Evolutionary conservation across 768 basidiomycete species (phyloP).

Genomic region (Sutorius australiensis): DNA sequence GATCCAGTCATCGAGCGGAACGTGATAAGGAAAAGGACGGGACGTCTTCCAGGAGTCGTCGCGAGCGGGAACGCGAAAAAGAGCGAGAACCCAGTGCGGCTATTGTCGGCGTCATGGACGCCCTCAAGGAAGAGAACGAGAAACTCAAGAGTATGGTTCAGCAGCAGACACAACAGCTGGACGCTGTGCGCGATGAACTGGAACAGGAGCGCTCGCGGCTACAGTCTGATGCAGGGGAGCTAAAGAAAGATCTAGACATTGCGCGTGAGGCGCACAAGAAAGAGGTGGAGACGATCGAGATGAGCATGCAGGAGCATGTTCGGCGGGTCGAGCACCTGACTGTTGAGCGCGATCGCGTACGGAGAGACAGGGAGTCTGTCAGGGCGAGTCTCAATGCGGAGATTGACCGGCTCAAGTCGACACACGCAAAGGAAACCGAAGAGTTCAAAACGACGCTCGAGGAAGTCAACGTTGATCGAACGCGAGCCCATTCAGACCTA

Average conservation of each 20-base stretch:
- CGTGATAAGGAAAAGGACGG: slow-evolving; percentile 17
- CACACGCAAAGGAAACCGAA: slow-evolving; percentile 14
- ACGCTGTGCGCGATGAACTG: slow-evolving; percentile 6
- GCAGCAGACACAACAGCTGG: slow-evolving; percentile 17
- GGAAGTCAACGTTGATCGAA: slow-evolving; percentile 21
- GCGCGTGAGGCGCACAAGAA: slow-evolving; percentile 5
- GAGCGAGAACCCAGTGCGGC: slow-evolving; percentile 4
- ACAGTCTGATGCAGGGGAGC: slow-evolving; percentile 8
- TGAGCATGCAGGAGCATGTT: slow-evolving; percentile 16
- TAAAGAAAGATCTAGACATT: slow-evolving; percentile 12
- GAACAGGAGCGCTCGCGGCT: slow-evolving; percentile 10
- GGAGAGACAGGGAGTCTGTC: slow-evolving; percentile 23
- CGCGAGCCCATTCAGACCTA: slow-evolving; percentile 21
- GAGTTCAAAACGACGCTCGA: slow-evolving; percentile 21
- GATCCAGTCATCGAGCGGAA: slow-evolving; percentile 6
- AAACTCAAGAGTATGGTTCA: slow-evolving; percentile 20
- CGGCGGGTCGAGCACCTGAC: slow-evolving; percentile 19
- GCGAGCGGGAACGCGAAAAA: slow-evolving; percentile 18
- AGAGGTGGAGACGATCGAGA: slow-evolving; percentile 17
- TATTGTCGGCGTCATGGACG: not conserved
- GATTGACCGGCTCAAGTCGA: slow-evolving; percentile 19
- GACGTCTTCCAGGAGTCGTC: slow-evolving; percentile 9
- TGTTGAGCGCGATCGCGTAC: slow-evolving; percentile 23
- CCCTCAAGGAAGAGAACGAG: slow-evolving; percentile 23
- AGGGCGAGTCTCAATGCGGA: slow-evolving; percentile 16